A percentile compares a stretch with the other conserved stretches of the same genome.
Conservation (phyloP, 768 basidiomycete genomes). For the Leccinellum luteum region DNA sequence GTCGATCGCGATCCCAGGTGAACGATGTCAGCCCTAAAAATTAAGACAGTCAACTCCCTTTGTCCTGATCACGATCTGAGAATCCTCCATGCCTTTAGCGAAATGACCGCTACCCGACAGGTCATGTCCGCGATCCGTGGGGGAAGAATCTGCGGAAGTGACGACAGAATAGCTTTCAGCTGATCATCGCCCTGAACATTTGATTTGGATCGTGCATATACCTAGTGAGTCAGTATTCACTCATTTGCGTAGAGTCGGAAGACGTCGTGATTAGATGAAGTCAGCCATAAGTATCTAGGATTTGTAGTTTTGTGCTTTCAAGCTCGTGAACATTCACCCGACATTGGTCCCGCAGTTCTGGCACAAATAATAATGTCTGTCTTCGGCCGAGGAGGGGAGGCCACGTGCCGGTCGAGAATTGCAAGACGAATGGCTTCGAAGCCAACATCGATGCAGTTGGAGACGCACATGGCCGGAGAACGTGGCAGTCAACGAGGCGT, state of each 20-base stretch:
- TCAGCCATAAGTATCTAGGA: neutral
- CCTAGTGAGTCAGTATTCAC: neutral
- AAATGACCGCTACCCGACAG: neutral
- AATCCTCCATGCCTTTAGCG: neutral
- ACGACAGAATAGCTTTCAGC: neutral
- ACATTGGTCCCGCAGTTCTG: neutral
- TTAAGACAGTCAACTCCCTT: neutral
- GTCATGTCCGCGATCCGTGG: neutral
- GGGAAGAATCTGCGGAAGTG: neutral
- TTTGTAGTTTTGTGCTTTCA: neutral
- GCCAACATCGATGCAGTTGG: neutral
- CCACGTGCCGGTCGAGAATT: neutral
- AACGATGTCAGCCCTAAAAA: neutral
- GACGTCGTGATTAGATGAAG: neutral
- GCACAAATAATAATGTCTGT: neutral
- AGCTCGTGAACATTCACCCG: neutral
- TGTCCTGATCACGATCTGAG: neutral
- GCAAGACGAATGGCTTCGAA: neutral
- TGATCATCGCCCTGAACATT: neutral
- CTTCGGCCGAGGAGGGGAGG: neutral
- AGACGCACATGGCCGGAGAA: neutral
- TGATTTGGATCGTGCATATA: neutral
- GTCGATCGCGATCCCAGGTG: neutral
- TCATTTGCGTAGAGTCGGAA: constrained; percentile 8
- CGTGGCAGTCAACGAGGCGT: constrained; percentile 16